phyloP scores from a whole-genome alignment of 805 yeast genomes.

The Suhomyces vadensis region DNA sequence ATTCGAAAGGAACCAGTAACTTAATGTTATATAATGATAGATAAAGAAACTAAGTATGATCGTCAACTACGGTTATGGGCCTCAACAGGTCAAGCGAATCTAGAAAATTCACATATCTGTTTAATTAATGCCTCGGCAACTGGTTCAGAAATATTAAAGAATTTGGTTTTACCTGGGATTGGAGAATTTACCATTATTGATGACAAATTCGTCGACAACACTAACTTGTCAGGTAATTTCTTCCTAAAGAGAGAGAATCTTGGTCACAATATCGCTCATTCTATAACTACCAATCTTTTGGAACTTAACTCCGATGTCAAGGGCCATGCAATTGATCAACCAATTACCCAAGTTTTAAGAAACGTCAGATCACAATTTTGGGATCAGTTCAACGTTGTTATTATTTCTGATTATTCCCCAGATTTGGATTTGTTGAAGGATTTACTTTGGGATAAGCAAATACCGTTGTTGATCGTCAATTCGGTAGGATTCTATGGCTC shows the following conservation, averaged over 20 bases:
- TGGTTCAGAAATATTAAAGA: constrained; percentile 72
- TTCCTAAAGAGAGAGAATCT: constrained; percentile 50
- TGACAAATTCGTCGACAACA: constrained; percentile 34
- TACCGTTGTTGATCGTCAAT: constrained; percentile 56
- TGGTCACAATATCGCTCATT: constrained; percentile 42
- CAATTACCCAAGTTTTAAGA: constrained; percentile 14
- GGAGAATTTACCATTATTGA: constrained; percentile 67
- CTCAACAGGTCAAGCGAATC: constrained; percentile 62
- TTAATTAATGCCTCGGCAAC: constrained; percentile 58
- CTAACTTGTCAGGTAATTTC: constrained; percentile 61
- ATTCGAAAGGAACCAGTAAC: neutral
- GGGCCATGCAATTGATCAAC: constrained; percentile 29
- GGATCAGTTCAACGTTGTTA: constrained; percentile 53
- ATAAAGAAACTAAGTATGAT: constrained; percentile 63
- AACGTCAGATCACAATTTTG: constrained; percentile 34
- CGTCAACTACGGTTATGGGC: constrained; percentile 92
- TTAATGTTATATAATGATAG: constrained; percentile 21
- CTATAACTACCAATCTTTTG: constrained; percentile 41
- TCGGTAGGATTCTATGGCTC: constrained; percentile 68
- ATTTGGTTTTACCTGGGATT: constrained; percentile 71
- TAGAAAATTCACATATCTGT: constrained; percentile 60
- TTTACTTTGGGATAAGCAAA: constrained; percentile 41
- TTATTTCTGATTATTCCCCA: constrained; percentile 34
- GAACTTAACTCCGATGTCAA: constrained; percentile 64
- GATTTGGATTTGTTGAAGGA: constrained; percentile 30